Conservation (phyloP, 2,329 filamentous ascomycete species). For the Fusarium sambucinum region DNA sequence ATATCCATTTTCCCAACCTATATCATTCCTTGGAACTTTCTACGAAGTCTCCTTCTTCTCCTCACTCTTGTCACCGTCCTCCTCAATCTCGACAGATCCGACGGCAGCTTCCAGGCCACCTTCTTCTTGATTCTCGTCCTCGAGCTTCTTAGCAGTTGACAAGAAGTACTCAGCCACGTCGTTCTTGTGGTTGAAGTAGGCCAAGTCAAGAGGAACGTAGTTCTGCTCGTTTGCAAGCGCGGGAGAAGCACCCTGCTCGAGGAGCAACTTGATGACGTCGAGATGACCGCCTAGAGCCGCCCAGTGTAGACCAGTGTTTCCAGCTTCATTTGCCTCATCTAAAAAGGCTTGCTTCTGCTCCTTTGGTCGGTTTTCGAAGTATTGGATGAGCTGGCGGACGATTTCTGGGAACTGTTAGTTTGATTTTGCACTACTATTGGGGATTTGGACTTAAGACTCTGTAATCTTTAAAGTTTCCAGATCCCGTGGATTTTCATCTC, state of each 20-base stretch:
- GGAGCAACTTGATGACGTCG: slow-evolving; percentile 79
- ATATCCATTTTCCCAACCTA: not conserved
- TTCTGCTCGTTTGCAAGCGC: slow-evolving; percentile 85
- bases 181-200: slow-evolving; percentile 76
- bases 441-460: rapidly evolving
- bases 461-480: rapidly evolving
- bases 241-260: slow-evolving; percentile 81
- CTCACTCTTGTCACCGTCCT: slow-evolving; percentile 46
- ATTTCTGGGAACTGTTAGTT: slow-evolving; percentile 54
- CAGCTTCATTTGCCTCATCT: slow-evolving; percentile 79
- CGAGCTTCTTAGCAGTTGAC: slow-evolving; percentile 60
- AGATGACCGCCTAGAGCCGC: slow-evolving; percentile 91
- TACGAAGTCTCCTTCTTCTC: slow-evolving; percentile 39
- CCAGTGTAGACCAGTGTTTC: slow-evolving; percentile 95
- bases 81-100: slow-evolving; percentile 56
- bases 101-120: slow-evolving; percentile 58
- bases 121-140: slow-evolving; percentile 60
- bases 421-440: not conserved
- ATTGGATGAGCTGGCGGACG: slow-evolving; percentile 58
- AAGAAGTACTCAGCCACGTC: slow-evolving; percentile 73
- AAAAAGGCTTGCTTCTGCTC: slow-evolving; percentile 66
- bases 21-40: too few species aligned
- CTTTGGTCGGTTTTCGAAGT: slow-evolving; percentile 56
- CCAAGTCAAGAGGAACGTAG: slow-evolving; percentile 81
- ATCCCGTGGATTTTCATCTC: slow-evolving; percentile 15